Evolutionary conservation across 192 early-diverging fungal species (phyloP).

Genomic region (Rhizophagus prolifer): DNA sequence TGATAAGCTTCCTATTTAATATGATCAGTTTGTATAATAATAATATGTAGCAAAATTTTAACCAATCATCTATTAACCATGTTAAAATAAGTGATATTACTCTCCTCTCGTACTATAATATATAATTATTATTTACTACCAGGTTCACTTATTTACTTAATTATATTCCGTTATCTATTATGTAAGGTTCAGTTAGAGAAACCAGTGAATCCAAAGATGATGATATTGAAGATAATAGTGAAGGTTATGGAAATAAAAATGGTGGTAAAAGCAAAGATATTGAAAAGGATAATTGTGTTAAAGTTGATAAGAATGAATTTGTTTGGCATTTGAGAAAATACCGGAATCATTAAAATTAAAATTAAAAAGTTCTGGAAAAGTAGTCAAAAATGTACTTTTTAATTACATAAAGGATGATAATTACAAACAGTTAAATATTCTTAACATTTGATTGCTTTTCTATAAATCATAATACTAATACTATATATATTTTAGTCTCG

Average conservation of each 20-base stretch:
- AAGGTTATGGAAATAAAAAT: neutral
- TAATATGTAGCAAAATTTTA: no score
- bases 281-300: neutral
- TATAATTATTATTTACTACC: no score
- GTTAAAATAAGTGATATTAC: no score
- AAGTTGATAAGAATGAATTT: conserved; percentile 18
- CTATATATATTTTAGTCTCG: conserved; percentile 16
- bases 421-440: neutral
- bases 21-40: no score
- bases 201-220: neutral
- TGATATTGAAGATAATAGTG: neutral
- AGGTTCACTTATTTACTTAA: no score
- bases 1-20: no score
- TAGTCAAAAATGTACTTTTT: no score
- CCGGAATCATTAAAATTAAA: conserved; percentile 22
- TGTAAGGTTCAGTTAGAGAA: neutral
- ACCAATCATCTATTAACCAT: no score
- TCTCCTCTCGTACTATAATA: no score
- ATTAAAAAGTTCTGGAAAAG: neutral
- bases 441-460: conserved; percentile 18
- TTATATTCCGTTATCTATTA: no score
- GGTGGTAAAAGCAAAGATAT: neutral
- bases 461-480: conserved; percentile 11
- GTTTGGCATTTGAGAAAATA: neutral
- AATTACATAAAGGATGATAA: no score